Base-by-base conservation (phyloP, 768 basidiomycete species). In the Russula sp. region DNA sequence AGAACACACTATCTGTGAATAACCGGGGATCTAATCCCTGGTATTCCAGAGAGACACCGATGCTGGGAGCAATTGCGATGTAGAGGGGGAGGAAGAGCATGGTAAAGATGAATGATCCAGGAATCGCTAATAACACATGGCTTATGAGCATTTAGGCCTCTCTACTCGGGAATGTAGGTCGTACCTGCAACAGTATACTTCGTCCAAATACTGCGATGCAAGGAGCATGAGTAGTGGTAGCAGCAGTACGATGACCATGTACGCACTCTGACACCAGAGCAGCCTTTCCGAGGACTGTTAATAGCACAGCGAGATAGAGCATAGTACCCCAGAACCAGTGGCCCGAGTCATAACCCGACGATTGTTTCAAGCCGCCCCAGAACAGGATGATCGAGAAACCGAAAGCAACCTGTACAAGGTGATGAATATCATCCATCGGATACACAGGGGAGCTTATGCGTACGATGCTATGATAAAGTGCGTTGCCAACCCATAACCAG, bases 321-420 rank as follows among this genome's bases (percentile, higher is more conserved):
- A 90, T 91, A 14, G 94, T 96, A 55, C 97, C 97, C 96, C 96
- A 99, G 70, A 95, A 92, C 97, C 97, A 99, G 78, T 94, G 93
- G 1, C 94, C 96, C 13, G 89, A 85, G 72, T 96, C 92, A 61
- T 84, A 80, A 2, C 97, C 97, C 59, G 85, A 79, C 0, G 83
- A 76, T 59, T 90, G 85, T 70, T 94, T 90, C 67, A 97, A 77
- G 72, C 95, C 94, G 50, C 92, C 92, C 89, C 93, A 94, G 76
- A 95, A 98, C 42, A 97, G 80, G 58, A 94, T 83, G 54, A 95
- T 79, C 1, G 94, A 94, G 72, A 96, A 94, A 7, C 84, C 87
- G 73, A 86, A 99, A 34, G 95, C 77, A 58, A 96, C 75, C 96
- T 98, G 69, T 1, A 51, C 5, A 52, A 28, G 24, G 26, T 28